A percentile compares a stretch with the other conserved stretches of the same genome.
Evolutionary conservation across 2,329 filamentous ascomycete species (phyloP).

Genomic region (Diplodia scrobiculata): DNA sequence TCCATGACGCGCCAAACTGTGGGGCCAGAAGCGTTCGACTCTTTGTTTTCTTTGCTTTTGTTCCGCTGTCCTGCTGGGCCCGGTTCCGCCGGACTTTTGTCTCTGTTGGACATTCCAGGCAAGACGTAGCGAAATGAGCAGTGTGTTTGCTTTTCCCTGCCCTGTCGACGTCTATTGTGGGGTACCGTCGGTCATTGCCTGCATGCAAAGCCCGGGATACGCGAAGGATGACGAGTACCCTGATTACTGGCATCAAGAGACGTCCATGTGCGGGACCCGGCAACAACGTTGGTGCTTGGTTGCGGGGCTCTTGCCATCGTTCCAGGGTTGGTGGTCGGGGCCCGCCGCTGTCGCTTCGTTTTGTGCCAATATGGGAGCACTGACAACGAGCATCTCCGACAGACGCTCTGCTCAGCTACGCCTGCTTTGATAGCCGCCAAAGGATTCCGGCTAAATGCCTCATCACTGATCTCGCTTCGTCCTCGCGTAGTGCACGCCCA

Average conservation of each 20-base stretch:
- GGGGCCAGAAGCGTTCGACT: conserved; percentile 1
- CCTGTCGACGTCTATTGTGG: conserved; percentile 7
- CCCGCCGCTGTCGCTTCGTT: neutral
- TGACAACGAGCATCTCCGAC: neutral
- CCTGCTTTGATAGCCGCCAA: neutral
- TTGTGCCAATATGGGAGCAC: conserved; percentile 12
- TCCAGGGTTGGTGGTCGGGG: conserved; percentile 1
- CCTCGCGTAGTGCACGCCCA: neutral
- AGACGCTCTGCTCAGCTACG: neutral
- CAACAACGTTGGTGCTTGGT: neutral
- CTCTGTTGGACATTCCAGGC: neutral
- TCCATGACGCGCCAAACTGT: neutral
- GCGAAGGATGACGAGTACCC: conserved; percentile 22
- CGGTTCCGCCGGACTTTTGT: neutral
- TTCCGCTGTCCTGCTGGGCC: neutral
- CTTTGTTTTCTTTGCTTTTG: neutral
- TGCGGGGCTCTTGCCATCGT: conserved; percentile 4
- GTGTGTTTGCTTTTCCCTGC: neutral
- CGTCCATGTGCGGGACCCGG: neutral
- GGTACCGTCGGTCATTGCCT: conserved; percentile 2
- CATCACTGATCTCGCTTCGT: conserved; percentile 1
- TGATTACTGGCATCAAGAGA: conserved; percentile 7
- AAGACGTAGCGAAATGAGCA: conserved; percentile 14
- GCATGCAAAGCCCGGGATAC: conserved; percentile 10
- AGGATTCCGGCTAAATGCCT: conserved; percentile 17